Base-by-base conservation (phyloP, 2,329 filamentous ascomycete genomes). In the Sporothrix euskadiensis region DNA sequence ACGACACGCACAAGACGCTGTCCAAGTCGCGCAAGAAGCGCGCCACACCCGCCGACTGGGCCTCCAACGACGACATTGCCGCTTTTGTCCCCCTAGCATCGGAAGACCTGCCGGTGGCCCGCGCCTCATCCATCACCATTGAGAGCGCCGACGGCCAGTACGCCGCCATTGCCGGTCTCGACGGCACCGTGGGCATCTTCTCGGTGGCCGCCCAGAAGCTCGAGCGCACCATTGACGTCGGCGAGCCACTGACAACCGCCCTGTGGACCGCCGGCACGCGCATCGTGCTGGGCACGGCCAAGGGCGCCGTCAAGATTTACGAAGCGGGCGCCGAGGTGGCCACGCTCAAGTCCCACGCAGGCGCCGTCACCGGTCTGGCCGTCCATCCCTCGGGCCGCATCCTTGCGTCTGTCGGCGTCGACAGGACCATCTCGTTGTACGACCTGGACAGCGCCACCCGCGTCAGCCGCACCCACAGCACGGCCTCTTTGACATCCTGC, bases 341-440 rank as follows among this genome's bases (percentile, higher is more conserved):
- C 3, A 89, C 89, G 61, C 89, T 97, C 77, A 86, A 87, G n/a
- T 90, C 92, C 71, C 96, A 99, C 81, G 92, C 94, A 30, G 95
- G 94, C 4, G 86, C 92, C 73, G 92, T 90, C 1, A 96, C 91
- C 9, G 91, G 89, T 5, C 82, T 99, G 73, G 90, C 93, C 49
- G 80, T 94, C 8, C 96, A 99, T 81, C 94, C 96, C 0, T 91
- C 92, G 76, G 92, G 92, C 54, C 89, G 92, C 71, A 89, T 99
- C 73, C 81, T 98, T 65, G 95, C 93, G 1, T 97, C 95, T 0
- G 92, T 96, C 47, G 94, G 95, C 68, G 88, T 90, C 1, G 96
- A 99, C 81, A 98, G 97, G 88, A 95, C 92, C 81, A 94, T 97
- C 79, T 89, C 94, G 1, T 89, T 98, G 75, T 98, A 98, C 82